Evolutionary conservation across 331 rosid species (phyloP), one percentile per base, ranked within the genome.

Genomic region (Pyracantha coccinea): DNA sequence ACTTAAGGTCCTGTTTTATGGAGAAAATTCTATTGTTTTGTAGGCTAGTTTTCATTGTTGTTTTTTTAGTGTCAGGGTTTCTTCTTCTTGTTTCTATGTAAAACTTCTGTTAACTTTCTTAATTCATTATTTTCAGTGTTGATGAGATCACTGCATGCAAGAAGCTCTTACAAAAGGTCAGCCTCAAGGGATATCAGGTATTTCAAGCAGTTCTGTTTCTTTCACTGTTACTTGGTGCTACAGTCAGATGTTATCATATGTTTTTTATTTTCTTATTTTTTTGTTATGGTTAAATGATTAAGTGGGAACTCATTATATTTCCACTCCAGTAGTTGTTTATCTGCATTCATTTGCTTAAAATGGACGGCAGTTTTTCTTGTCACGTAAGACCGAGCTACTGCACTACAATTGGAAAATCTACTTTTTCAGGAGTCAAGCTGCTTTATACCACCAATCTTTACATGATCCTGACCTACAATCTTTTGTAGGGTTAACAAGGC

Each of bases 181-280:
- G 82, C 74, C 88, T 93, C 68, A 33, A 81, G 84, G 97, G 88
- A 61, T 93, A 86, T 85, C 98, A 93, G 97, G 98, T 91, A 87
- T 45, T 45, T 52, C 33, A 29, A 79, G 28, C 59, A 21, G n/a
- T 54, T 45, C 31, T 24, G 50, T 38, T 81, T 63, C 62, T 28
- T 59, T 50, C 21, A 20, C 66, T 7, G 5, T 53, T 47, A n/a
- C 45, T 20, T 58, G 25, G 33, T 19, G 4, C 65, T 20, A n/a
- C 8, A 25, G 16, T 27, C 59, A 19, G 33, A 45, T 41, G 47
- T 67, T 24, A 75, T 41, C 31, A 28, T 66, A 23, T 45, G 1
- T 20, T 32, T 35, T 69, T 41, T 17, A 75, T n/a, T n/a, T n/a
- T n/a, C n/a, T n/a, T n/a, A n/a, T n/a, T n/a, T n/a, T n/a, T n/a